phyloP scores from a whole-genome alignment of 345 rosid genomes.

The Pistacia vera region DNA sequence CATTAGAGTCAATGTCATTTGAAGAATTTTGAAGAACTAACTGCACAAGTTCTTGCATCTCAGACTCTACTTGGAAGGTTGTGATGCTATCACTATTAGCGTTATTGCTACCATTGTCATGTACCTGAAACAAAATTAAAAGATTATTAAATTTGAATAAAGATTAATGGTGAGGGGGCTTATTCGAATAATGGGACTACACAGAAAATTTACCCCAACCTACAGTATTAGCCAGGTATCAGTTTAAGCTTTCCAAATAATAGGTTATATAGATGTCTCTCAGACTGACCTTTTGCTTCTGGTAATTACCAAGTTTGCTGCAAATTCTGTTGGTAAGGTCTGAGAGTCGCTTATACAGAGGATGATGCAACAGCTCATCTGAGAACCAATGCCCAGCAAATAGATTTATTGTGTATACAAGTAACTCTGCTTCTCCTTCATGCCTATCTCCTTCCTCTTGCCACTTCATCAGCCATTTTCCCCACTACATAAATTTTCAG shows the following conservation, averaged over 20 bases:
- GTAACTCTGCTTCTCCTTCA: conserved; percentile 56
- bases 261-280: background rate
- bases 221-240: too few species aligned
- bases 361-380: conserved; percentile 41
- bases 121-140: conserved; percentile 28
- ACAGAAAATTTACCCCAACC: too few species aligned
- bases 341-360: conserved; percentile 45
- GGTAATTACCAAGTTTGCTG: conserved; percentile 36
- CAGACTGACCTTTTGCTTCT: conserved; percentile 45
- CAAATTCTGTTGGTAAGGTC: conserved; percentile 43
- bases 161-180: background rate
- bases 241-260: too few species aligned
- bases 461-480: conserved; percentile 72
- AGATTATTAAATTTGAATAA: too few species aligned
- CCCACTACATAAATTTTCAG: conserved; percentile 54
- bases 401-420: conserved; percentile 55
- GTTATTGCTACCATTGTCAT: background rate
- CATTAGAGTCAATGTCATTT: conserved; percentile 20
- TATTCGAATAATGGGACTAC: background rate
- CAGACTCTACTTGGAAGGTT: conserved; percentile 42
- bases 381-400: conserved; percentile 29
- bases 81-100: conserved; percentile 22
- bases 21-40: conserved; percentile 40
- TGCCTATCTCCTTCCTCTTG: conserved; percentile 49
- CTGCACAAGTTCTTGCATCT: conserved; percentile 69